Base-by-base conservation (phyloP, 176 grass and related monocot species). In the Poa annua region DNA sequence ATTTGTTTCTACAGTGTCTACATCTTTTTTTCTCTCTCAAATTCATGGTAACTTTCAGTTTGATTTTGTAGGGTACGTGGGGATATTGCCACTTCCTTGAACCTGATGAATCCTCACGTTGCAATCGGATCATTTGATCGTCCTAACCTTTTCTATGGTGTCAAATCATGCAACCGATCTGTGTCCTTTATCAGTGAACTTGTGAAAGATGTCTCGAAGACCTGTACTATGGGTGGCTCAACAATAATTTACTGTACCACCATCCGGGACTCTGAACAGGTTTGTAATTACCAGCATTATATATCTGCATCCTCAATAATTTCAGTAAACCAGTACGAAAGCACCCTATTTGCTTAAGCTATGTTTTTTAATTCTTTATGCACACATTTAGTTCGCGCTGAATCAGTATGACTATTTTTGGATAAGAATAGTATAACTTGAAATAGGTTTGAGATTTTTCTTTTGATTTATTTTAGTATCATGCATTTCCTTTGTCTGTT, bases 161-260 rank as follows among this genome's bases (percentile, higher is more conserved):
- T 88, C 33, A 98, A 95, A 82, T 80, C 71, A 76, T 93, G 75
- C 87, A 95, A 82, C 49, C 79, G 87, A 68, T 93, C 92, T 72
- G 68, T 69, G 20, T 83, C 84, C 57, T 95, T 95, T 85, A 20
- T 92, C 20, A 81, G 78, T 53, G 96, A 98, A 82, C 87, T 98
- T 84, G 90, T 95, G n/a, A 59, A 85, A n/a, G 87, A 98, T 55
- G 92, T 98, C 89, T 83, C 85, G 66, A 91, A 93, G 53, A 88
- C 84, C 69, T 86, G 81, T 80, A 45, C 64, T 81, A 77, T 15
- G 49, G 85, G 88, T 54, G 89, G 91, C 45, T 98, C 96, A 85
- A 95, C 90, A 70, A 98, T 95, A 51, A 90, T 98, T 77, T 98
- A 95, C 60, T 95, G 96, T 84, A 95, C 88, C 1, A 95, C 96